Base-by-base conservation (phyloP, 1,284 basidiomycete species). In the Polyporus tsugae region DNA sequence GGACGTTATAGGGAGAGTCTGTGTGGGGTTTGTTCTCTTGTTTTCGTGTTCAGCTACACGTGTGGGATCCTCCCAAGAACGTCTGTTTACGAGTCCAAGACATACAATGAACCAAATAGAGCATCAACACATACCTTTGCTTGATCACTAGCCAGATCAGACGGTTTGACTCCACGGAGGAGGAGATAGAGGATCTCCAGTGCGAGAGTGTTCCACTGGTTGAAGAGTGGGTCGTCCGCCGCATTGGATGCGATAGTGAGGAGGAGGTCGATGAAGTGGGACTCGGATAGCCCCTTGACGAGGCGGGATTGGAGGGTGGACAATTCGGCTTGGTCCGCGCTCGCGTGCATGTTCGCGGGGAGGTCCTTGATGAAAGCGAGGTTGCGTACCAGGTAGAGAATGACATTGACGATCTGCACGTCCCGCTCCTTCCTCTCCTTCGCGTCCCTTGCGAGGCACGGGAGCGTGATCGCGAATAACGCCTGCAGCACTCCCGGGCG, bases 171-270 rank as follows among this genome's bases (percentile, higher is more conserved):
- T 1, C 92, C 91, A 46, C 95, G 88, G 78, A 95, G 94, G 11
- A 97, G 82, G 6, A 97, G 87, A 78, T 96, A 96, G 70, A 97
- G 86, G 39, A 96, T 96, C 80, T 98, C 97, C 39, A 98, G 87
- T 1, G 95, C 86, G 46, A 98, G 85, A 4, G 95, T 94, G 77
- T 98, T 98, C 86, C 89, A 96, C 9, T 85, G 84, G 69, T 91
- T 92, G 79, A 95, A 92, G 70, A 95, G 85, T 17, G 89, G 84
- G 75, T 95, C 92, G 29, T 60, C 42, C 59, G 87, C 81, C 0
- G 89, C 83, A 75, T 93, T 94, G 2, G 92, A 89, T 11, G 95
- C 93, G 67, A 97, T 89, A 5, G 94, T 95, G 58, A 96, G 83
- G 15, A 98, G 81, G 4, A 98, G 84, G 68, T 95, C 89, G 38